Evolutionary conservation across 2,329 filamentous ascomycete genomes (phyloP).

Genomic region (Paraconiothyrium sp.): DNA sequence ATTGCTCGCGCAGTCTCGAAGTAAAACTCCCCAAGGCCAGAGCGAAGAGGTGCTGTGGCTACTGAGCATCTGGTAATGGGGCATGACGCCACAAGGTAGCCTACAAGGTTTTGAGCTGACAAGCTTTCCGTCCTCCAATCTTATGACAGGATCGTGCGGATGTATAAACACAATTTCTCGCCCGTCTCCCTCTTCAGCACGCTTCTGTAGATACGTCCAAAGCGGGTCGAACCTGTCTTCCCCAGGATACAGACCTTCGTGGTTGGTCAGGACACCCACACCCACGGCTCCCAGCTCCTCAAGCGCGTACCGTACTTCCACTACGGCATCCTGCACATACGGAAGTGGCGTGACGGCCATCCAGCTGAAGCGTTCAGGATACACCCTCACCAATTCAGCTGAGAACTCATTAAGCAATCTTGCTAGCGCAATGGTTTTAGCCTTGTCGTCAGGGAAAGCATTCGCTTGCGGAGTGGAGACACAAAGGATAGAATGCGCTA

Average conservation of each 20-base stretch:
- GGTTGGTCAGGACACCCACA: conserved; percentile 46
- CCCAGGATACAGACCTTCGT: conserved; percentile 46
- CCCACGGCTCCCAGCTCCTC: conserved; percentile 42
- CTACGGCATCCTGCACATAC: conserved; percentile 40
- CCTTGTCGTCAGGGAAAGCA: conserved; percentile 36
- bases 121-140: conserved; percentile 36
- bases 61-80: not conserved
- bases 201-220: conserved; percentile 39
- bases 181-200: conserved; percentile 23
- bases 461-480: conserved; percentile 49
- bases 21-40: conserved; percentile 49
- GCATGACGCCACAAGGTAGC: conserved; percentile 13
- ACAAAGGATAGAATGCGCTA: conserved; percentile 42
- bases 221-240: conserved; percentile 36
- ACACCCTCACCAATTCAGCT: conserved; percentile 34
- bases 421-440: conserved; percentile 44
- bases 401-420: conserved; percentile 48
- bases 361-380: conserved; percentile 41
- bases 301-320: conserved; percentile 42
- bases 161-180: conserved; percentile 47
- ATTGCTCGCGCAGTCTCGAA: conserved; percentile 50
- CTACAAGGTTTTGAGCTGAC: conserved; percentile 44
- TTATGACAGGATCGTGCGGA: conserved; percentile 47
- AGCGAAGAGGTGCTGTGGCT: conserved; percentile 40
- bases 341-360: conserved; percentile 41